A percentile compares a stretch with the other conserved stretches of the same genome.
These are phyloP conservation scores for Yamadazyma conglobata DNA, from an alignment of 1,139 yeast genomes.

Conservation along the genomic window DNA sequence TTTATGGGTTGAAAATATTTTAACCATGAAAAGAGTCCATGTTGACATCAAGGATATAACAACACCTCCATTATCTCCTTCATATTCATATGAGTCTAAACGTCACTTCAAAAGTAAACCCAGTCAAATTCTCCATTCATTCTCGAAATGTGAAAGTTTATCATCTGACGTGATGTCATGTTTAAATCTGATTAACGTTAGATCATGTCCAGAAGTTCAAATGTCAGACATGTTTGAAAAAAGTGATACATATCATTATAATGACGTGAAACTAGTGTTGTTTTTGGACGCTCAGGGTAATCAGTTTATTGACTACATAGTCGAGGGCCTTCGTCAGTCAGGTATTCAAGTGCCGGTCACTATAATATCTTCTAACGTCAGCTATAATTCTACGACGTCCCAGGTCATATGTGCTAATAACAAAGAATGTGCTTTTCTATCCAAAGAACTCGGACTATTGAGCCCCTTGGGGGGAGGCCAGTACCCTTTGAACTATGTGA, in stretches of 20 bases:
- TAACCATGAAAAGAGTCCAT: too few relatives aligned
- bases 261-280: conserved; percentile 7
- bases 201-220: too few relatives aligned
- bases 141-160: neutral
- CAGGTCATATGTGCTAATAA: too few relatives aligned
- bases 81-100: neutral
- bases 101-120: neutral
- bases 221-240: too few relatives aligned
- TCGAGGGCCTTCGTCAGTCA: conserved; percentile 1
- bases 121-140: neutral
- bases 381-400: too few relatives aligned
- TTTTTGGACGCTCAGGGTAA: conserved; percentile 31
- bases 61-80: conserved; percentile 1
- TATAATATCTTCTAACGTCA: conserved; percentile 14
- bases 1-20: too few relatives aligned
- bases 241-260: neutral
- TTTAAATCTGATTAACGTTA: neutral
- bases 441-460: conserved; percentile 26
- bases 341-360: conserved; percentile 13
- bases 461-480: conserved; percentile 53
- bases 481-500: conserved; percentile 40
- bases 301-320: conserved; percentile 18
- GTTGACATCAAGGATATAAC: too few relatives aligned
- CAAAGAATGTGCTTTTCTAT: conserved; percentile 18
- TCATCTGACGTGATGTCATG: neutral